phyloP scores from a whole-genome alignment of 2,329 filamentous ascomycete species.

The Drechslera avenae region DNA sequence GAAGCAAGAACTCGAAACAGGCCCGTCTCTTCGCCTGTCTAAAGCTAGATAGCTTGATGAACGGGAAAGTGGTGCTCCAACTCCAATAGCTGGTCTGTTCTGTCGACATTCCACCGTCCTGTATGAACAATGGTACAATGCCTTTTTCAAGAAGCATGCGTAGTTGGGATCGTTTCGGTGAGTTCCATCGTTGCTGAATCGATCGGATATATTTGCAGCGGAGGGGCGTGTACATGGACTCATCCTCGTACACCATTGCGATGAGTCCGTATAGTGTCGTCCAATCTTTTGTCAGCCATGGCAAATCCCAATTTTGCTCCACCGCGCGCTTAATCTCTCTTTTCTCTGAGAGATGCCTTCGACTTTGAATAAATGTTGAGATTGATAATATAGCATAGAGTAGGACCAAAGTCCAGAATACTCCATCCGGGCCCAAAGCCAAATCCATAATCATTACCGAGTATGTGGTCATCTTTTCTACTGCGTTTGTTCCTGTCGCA shows the following conservation, averaged over 20 bases:
- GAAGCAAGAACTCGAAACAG: slow-evolving; percentile 24
- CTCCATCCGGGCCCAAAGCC: too few relatives aligned
- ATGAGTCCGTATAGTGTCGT: not conserved
- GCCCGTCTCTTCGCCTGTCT: slow-evolving; percentile 16
- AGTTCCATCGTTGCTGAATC: not conserved
- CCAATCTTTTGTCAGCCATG: slow-evolving; percentile 4
- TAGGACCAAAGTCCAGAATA: too few relatives aligned
- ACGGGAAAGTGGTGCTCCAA: not conserved
- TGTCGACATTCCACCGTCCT: slow-evolving; percentile 1
- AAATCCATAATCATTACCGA: too few relatives aligned
- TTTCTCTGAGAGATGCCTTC: too few relatives aligned
- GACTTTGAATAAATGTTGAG: too few relatives aligned
- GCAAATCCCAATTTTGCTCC: not conserved
- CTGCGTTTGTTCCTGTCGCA: too few relatives aligned
- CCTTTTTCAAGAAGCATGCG: not conserved
- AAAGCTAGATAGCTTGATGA: not conserved
- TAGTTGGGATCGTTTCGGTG: not conserved
- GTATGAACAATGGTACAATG: not conserved
- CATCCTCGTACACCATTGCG: not conserved
- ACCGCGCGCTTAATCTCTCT: too few relatives aligned
- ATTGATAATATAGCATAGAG: too few relatives aligned
- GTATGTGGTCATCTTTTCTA: too few relatives aligned
- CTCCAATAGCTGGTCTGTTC: not conserved
- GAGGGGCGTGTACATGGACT: not conserved
- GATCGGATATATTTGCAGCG: not conserved